Percentiles rank a stretch among this genome's conserved stretches.
Evolutionary conservation across 2,329 filamentous ascomycete genomes (phyloP).

Genomic region (Hortaea sp.): DNA sequence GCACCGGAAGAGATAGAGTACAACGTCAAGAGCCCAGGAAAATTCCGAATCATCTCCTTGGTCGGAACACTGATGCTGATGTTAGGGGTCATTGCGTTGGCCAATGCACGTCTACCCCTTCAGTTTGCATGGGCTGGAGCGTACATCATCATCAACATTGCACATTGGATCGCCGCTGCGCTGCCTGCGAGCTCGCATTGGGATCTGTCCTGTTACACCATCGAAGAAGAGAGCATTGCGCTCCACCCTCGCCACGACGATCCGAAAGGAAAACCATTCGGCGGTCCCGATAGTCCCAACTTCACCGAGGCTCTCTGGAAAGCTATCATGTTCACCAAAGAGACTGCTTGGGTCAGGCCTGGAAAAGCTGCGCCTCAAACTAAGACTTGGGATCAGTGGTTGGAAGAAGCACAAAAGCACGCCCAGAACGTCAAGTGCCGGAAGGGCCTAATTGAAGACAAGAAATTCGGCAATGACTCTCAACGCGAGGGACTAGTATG

Average conservation of each 20-base stretch:
- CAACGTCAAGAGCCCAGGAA: constrained; percentile 28
- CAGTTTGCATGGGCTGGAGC: constrained; percentile 41
- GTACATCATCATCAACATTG: constrained; percentile 40
- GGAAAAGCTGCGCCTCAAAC: constrained; percentile 13
- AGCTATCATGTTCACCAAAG: constrained; percentile 37
- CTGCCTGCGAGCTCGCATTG: constrained; percentile 37
- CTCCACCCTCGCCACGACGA: too few species aligned
- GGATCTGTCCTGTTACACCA: constrained; percentile 36
- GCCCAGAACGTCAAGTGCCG: neutral
- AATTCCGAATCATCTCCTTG: constrained; percentile 39
- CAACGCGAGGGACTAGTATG: constrained; percentile 2
- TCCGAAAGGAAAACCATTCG: constrained; percentile 6
- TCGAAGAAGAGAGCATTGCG: constrained; percentile 27
- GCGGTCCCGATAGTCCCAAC: constrained; percentile 22
- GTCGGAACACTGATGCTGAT: constrained; percentile 43
- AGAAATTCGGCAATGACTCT: neutral
- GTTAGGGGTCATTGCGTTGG: constrained; percentile 42
- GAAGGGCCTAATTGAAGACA: neutral
- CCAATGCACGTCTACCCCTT: constrained; percentile 37
- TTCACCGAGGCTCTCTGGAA: constrained; percentile 43
- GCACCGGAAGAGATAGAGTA: constrained; percentile 42
- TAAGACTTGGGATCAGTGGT: constrained; percentile 16
- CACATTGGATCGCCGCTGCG: constrained; percentile 43
- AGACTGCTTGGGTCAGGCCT: constrained; percentile 32
- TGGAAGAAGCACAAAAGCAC: constrained; percentile 10